Conservation (phyloP, 495 filamentous ascomycete species). For the Xylaria sp. region DNA sequence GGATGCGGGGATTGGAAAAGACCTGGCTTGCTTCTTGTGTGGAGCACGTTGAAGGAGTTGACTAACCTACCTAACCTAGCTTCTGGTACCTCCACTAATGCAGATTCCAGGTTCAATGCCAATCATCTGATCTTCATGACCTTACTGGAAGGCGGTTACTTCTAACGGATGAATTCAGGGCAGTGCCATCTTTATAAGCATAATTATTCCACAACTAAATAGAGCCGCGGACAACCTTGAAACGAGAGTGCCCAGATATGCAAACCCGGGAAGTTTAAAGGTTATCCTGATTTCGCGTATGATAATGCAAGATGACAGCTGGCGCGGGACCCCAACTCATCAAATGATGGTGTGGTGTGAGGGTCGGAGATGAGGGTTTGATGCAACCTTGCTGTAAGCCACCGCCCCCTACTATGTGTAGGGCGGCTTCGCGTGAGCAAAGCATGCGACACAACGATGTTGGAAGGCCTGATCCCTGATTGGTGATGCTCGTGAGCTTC, state of each 20-base stretch:
- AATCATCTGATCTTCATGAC: slow-evolving; percentile 13
- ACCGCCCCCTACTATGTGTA: slow-evolving; percentile 25
- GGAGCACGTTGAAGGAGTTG: background rate
- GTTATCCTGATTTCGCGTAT: slow-evolving; percentile 8
- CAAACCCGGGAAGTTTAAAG: background rate
- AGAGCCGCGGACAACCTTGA: background rate
- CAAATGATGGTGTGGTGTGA: slow-evolving; percentile 45
- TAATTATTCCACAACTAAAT: background rate
- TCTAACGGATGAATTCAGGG: background rate
- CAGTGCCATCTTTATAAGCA: background rate
- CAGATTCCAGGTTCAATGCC: background rate
- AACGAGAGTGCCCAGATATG: background rate
- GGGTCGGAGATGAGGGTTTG: slow-evolving; percentile 32
- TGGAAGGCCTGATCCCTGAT: slow-evolving; percentile 31
- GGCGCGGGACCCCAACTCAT: slow-evolving; percentile 38
- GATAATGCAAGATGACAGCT: slow-evolving; percentile 31
- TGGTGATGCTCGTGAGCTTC: slow-evolving; percentile 34
- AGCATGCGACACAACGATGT: slow-evolving; percentile 28
- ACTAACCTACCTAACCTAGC: no score
- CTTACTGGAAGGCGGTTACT: background rate
- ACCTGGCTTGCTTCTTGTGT: background rate
- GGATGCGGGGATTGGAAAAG: slow-evolving; percentile 25
- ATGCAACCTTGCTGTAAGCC: slow-evolving; percentile 42
- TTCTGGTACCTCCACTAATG: background rate
- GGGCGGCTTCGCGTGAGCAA: slow-evolving; percentile 36